These are phyloP conservation scores for Linanthus parryae DNA, from an alignment of 148 eudicot genomes.

Conservation along the genomic window DNA sequence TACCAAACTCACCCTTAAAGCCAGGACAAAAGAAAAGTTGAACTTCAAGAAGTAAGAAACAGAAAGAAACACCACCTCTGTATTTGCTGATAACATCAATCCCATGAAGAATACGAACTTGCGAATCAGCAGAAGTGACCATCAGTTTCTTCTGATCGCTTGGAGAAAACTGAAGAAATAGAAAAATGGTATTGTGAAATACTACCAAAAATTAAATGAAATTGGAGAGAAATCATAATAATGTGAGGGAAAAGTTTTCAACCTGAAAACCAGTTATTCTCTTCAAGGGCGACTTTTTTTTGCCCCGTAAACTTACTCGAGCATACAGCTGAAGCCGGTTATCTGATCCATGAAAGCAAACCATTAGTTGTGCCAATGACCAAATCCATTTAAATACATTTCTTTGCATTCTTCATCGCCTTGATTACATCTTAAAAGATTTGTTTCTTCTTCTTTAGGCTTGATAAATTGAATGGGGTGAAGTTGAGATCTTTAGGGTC, in stretches of 20 bases:
- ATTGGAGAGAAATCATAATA: background rate
- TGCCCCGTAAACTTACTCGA: slow-evolving; percentile 34
- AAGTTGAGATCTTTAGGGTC: too few relatives aligned
- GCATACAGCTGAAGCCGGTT: slow-evolving; percentile 26
- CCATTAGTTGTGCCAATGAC: background rate
- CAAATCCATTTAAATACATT: too few relatives aligned
- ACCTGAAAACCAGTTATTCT: slow-evolving; percentile 75
- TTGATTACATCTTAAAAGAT: too few relatives aligned
- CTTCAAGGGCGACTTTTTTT: slow-evolving; percentile 46
- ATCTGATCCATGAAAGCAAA: slow-evolving; percentile 25
- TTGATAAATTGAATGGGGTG: too few relatives aligned
- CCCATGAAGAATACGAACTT: slow-evolving; percentile 55
- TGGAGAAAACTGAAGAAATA: slow-evolving; percentile 56
- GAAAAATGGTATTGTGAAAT: background rate
- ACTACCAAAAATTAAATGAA: background rate
- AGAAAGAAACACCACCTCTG: slow-evolving; percentile 34
- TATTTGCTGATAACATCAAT: slow-evolving; percentile 44
- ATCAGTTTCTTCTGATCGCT: slow-evolving; percentile 49
- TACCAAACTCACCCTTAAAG: too few relatives aligned
- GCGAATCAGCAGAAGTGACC: slow-evolving; percentile 76
- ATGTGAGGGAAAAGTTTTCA: background rate
- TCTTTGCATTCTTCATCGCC: too few relatives aligned
- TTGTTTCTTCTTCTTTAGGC: too few relatives aligned
- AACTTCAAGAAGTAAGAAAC: background rate
- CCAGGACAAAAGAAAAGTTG: too few relatives aligned